A percentile compares a stretch with the other conserved stretches of the same genome.
Evolutionary conservation across 495 filamentous ascomycete genomes (phyloP).

Genomic region (Hypoxylon lienhwacheense): DNA sequence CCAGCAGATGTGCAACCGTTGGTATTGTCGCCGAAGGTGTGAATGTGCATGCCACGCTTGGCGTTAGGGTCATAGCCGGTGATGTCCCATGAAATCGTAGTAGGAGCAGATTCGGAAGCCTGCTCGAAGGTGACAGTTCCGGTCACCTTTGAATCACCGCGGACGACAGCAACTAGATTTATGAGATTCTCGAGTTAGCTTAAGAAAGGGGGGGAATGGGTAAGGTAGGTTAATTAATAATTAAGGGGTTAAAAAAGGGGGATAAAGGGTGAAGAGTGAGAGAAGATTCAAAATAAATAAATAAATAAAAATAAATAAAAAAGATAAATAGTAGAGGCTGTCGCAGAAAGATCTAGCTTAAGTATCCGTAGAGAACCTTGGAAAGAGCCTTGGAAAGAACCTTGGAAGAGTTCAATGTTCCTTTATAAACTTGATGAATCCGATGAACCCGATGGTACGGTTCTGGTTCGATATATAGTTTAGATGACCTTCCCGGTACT

Average conservation of each 20-base stretch:
- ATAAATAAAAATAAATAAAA: slow-evolving; percentile 11
- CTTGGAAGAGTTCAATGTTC: too few relatives aligned
- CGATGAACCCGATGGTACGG: slow-evolving; percentile 21
- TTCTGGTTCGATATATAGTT: slow-evolving; percentile 9
- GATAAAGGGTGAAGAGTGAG: too few relatives aligned
- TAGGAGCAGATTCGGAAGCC: slow-evolving; percentile 72
- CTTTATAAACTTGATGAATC: background rate
- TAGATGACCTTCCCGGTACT: too few relatives aligned
- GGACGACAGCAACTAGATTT: slow-evolving; percentile 82
- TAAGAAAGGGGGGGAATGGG: too few relatives aligned
- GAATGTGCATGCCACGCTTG: slow-evolving; percentile 95
- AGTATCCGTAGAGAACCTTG: slow-evolving; percentile 3
- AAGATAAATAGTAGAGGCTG: slow-evolving; percentile 22
- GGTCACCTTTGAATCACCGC: slow-evolving; percentile 90
- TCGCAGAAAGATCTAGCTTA: slow-evolving; percentile 11
- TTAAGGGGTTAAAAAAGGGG: too few relatives aligned
- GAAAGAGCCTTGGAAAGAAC: too few relatives aligned
- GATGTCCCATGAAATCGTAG: slow-evolving; percentile 90
- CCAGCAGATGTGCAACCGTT: slow-evolving; percentile 98
- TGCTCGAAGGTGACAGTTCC: slow-evolving; percentile 97
- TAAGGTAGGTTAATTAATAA: too few relatives aligned
- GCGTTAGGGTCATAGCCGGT: slow-evolving; percentile 90
- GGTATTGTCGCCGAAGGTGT: slow-evolving; percentile 99
- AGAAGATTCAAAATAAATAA: too few relatives aligned
- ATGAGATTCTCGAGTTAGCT: slow-evolving; percentile 3